Base-by-base conservation (phyloP, 805 yeast genomes). In the Saturnispora sanitii region DNA sequence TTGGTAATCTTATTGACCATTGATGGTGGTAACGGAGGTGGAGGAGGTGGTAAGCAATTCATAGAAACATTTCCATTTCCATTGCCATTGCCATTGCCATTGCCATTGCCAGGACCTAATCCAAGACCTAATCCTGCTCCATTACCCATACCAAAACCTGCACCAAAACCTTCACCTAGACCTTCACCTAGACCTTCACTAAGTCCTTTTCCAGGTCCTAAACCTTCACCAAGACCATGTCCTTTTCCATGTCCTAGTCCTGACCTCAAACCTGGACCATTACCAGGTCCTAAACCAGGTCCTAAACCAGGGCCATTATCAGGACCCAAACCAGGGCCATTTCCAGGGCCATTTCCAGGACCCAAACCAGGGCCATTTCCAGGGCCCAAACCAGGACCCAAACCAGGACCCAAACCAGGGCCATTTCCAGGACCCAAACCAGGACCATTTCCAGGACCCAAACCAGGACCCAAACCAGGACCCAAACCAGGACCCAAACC, bases 351-450 rank as follows among this genome's bases (percentile, higher is more conserved):
- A 9, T 3, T 7, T 4, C 49, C 43, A 19, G 37, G 29, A 8
- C 49, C 36, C 12, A 28, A 22, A 12, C 44, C 41, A 16, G 19
- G 61, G 6, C 62, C 49, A 1, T 65, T 64, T 11, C 61, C 62
- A 44, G 31, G 15, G 19, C 44, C 47, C 2, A 22, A 11, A 4
- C 41, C 46, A 16, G 43, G 17, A 7, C 43, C 39, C 8, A 27
- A 13, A 22, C 37, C 44, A 16, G 37, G 15, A 28, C 46, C 49
- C 3, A 21, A 18, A 3, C 44, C 47, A 20, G 41, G 31, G 26
- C 49, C 50, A 3, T 9, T 2, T 2, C 46, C 47, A 19, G 38
- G 33, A 17, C 44, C 43, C 4, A 7, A 25, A 11, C 44, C 41
- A 21, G 45, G 35, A 32, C 46, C 42, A 17, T 17, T 5, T 4